Evolutionary conservation across 2,329 filamentous ascomycete genomes (phyloP).

Genomic region (Diaporthe eres): DNA sequence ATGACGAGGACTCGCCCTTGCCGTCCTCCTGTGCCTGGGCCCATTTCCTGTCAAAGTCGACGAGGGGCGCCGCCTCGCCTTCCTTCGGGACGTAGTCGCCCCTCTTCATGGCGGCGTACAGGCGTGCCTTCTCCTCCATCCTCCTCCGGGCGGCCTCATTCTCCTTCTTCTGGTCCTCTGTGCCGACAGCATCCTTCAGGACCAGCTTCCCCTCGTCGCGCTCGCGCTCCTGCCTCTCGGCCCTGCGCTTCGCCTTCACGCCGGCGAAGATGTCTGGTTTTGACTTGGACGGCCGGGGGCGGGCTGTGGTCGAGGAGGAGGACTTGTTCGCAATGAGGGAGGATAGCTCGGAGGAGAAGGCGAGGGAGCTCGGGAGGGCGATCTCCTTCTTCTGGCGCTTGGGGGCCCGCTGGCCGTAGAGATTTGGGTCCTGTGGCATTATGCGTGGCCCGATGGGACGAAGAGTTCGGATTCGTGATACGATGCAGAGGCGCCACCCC

Average conservation of each 20-base stretch:
- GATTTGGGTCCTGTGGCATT: slow-evolving; percentile 76
- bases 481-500: background rate
- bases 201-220: slow-evolving; percentile 63
- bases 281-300: slow-evolving; percentile 66
- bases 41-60: slow-evolving; percentile 98
- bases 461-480: background rate
- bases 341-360: slow-evolving; percentile 90
- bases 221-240: slow-evolving; percentile 73
- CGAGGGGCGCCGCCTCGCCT: slow-evolving; percentile 75
- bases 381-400: slow-evolving; percentile 80
- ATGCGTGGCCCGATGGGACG: slow-evolving; percentile 31
- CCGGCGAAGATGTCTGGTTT: slow-evolving; percentile 79
- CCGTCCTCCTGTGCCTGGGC: slow-evolving; percentile 74
- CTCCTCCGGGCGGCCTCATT: slow-evolving; percentile 80
- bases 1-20: slow-evolving; percentile 50
- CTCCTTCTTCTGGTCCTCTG: slow-evolving; percentile 75
- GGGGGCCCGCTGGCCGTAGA: slow-evolving; percentile 82
- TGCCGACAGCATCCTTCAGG: slow-evolving; percentile 67
- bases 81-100: slow-evolving; percentile 84
- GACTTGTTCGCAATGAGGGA: slow-evolving; percentile 74
- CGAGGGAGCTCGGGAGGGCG: slow-evolving; percentile 79
- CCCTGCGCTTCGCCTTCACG: slow-evolving; percentile 58
- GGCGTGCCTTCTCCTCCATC: slow-evolving; percentile 90
- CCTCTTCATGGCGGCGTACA: slow-evolving; percentile 91
- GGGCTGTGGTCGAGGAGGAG: slow-evolving; percentile 57